phyloP scores from a whole-genome alignment of 805 yeast species.

The Pichia thaimueangensis region DNA sequence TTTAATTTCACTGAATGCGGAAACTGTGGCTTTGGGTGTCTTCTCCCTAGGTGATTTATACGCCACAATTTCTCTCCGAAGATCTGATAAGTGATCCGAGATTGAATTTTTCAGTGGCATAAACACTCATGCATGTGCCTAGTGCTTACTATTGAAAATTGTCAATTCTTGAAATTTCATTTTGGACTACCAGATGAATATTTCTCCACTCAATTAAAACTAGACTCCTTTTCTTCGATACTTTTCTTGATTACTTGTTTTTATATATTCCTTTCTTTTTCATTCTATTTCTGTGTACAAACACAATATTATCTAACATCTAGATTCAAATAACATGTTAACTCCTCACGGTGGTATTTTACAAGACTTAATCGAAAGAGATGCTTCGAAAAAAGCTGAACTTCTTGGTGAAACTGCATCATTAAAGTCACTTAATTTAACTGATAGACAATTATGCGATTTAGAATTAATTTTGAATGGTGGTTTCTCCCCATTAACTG shows the following conservation, averaged over 20 bases:
- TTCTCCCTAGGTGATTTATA: too few species aligned
- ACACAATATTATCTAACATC: too few species aligned
- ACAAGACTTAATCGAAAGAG: constrained; percentile 82
- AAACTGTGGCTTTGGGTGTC: constrained; percentile 3
- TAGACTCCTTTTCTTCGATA: too few species aligned
- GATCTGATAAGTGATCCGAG: background rate
- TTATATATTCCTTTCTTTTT: background rate
- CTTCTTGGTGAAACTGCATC: constrained; percentile 53
- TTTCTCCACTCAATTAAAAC: too few species aligned
- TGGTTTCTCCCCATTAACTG: constrained; percentile 82
- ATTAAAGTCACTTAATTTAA: constrained; percentile 46
- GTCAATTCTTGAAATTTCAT: too few species aligned
- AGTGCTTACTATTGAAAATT: too few species aligned
- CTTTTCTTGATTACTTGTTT: too few species aligned
- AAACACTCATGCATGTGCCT: too few species aligned
- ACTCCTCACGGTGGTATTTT: constrained; percentile 90
- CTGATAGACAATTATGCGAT: constrained; percentile 90
- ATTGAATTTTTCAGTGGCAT: background rate
- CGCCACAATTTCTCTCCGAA: background rate
- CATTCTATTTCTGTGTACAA: background rate
- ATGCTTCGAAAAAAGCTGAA: constrained; percentile 49
- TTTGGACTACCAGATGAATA: too few species aligned
- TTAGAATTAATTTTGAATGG: constrained; percentile 87
- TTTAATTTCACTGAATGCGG: background rate
- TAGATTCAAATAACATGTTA: constrained; percentile 50